Evolutionary conservation across 2,329 filamentous ascomycete species (phyloP), one percentile per base, ranked within the genome.

Genomic region (Exutisphaerella laricina): DNA sequence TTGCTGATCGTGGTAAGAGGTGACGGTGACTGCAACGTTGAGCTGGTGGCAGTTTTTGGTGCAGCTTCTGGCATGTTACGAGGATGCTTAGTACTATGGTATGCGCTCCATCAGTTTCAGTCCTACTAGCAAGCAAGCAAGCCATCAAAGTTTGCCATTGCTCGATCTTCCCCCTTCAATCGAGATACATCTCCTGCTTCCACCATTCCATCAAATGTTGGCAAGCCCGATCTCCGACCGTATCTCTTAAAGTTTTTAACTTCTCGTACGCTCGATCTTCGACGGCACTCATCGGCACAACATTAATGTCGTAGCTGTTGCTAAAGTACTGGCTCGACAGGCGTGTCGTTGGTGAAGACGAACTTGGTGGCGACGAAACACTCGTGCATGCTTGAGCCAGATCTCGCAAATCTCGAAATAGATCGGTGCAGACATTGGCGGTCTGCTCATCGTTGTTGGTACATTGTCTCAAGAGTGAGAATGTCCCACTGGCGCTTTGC

Each of bases 121-220:
- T n/a, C n/a, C n/a, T n/a, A n/a, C n/a, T n/a, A n/a, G n/a, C n/a
- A n/a, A n/a, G n/a, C n/a, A n/a, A n/a, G n/a, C n/a, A n/a, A n/a
- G n/a, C n/a, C n/a, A n/a, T n/a, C n/a, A n/a, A n/a, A n/a, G n/a
- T n/a, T n/a, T n/a, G n/a, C n/a, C n/a, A n/a, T n/a, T n/a, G n/a
- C n/a, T n/a, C n/a, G n/a, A n/a, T n/a, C n/a, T n/a, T n/a, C n/a
- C n/a, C n/a, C n/a, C n/a, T n/a, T n/a, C n/a, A n/a, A n/a, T n/a
- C n/a, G n/a, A n/a, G n/a, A n/a, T n/a, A n/a, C n/a, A n/a, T n/a
- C 47, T 67, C 63, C 26, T 57, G 51, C 20, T 40, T 48, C 66
- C 67, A 70, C 46, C 68, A 69, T 9, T 58, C 56, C n/a, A 62
- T 38, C 31, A 70, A 53, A n/a, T 58, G 56, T 17, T 21, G 40